phyloP scores from a whole-genome alignment of 2,329 filamentous ascomycete species.

The Whalleya microplaca region DNA sequence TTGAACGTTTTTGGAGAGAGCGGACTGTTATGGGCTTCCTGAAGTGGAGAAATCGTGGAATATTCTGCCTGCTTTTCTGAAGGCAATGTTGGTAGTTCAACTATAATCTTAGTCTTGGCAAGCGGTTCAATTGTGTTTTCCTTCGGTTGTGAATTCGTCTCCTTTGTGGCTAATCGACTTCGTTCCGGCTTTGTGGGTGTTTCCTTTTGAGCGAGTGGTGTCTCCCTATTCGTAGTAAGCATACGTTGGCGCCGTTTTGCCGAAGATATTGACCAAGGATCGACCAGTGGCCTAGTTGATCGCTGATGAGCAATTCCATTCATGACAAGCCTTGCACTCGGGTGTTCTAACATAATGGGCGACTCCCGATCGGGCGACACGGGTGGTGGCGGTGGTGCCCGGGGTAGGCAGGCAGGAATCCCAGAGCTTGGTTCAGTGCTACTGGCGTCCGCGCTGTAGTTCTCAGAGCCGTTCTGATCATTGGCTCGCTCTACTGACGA shows the following conservation, averaged over 20 bases:
- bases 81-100: conserved; percentile 21
- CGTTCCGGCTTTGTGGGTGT: not conserved
- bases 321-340: conserved; percentile 3
- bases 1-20: conserved; percentile 19
- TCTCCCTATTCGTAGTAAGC: not conserved
- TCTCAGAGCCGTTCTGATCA: not conserved
- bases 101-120: conserved; percentile 6
- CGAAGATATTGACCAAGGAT: not conserved
- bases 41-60: conserved; percentile 2
- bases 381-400: not conserved
- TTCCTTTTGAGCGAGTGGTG: not conserved
- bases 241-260: not conserved
- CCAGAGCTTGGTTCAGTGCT: conserved; percentile 14
- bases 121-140: not conserved
- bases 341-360: conserved; percentile 1
- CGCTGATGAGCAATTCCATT: conserved; percentile 8
- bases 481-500: not conserved
- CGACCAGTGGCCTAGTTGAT: conserved; percentile 6
- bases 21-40: not conserved
- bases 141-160: not conserved
- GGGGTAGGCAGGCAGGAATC: conserved; percentile 7
- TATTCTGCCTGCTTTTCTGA: conserved; percentile 15
- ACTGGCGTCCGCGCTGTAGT: not conserved
- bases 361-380: not conserved
- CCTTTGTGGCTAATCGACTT: not conserved